Evolutionary conservation across 192 early-diverging fungal species (phyloP), one percentile per base, ranked within the genome.

Genomic region (Umbelopsis sp.): DNA sequence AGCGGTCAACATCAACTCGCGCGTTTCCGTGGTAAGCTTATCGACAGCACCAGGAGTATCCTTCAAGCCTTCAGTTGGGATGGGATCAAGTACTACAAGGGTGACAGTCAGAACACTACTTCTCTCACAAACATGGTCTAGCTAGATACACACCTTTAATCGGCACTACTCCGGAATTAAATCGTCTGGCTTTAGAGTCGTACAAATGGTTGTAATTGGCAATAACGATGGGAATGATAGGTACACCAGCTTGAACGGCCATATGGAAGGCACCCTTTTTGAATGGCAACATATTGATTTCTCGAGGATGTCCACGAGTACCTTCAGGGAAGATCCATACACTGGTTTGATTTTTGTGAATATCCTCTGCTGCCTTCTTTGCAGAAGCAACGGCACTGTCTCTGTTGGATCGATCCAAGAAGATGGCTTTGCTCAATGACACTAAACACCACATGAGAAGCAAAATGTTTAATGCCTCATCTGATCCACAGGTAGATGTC

Each of bases 261-360:
- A 97, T 77, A 53, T 97, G 93, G 81, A 98, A 98, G 9, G 94
- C 97, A 12, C 97, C 97, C 85, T 97, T 98, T 81, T 98, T 98
- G 80, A 98, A 97, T 8, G 93, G 94, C 47, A 97, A 80, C 59
- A 98, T 67, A 53, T 90, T 71, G 41, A 89, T 86, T 32, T 87
- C 84, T n/a, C 79, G 77, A 44, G 89, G 87, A 70, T 87, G 90
- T 20, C 91, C 91, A 56, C 95, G 91, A 20, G 91, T 96, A 56
- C 95, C 97, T 81, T 97, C 95, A 54, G 95, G 95, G 76, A 92
- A 98, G 76, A 98, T 92, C 73, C 89, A 92, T 34, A 97, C 86
- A 67, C 88, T 85, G 36, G 84, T 81, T 83, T 91, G 69, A 69
- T 91, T 87, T 68, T 88, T 81, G 68, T 92, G 86, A 69, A 98